Evolutionary conservation across 2,329 filamentous ascomycete species (phyloP).

Genomic region (Dactylellina sp.): DNA sequence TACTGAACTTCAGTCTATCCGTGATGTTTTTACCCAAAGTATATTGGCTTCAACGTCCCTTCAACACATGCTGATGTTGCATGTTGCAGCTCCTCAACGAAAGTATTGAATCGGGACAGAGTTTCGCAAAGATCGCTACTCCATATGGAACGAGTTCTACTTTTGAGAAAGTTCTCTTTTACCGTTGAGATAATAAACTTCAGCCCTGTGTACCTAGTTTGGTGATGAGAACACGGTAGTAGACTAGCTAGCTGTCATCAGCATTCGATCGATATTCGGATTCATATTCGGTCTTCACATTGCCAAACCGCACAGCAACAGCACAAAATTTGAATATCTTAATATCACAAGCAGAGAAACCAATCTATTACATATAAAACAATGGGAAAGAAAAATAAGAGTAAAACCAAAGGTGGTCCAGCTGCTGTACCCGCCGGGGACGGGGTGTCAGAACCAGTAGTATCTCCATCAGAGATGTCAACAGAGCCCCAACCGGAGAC

Average conservation of each 20-base stretch:
- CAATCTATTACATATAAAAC: not conserved
- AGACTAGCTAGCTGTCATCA: not conserved
- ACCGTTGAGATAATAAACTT: slow-evolving; percentile 4
- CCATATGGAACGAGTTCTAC: not conserved
- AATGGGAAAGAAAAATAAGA: slow-evolving; percentile 37
- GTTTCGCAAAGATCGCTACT: not conserved
- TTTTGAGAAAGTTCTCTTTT: slow-evolving; percentile 18
- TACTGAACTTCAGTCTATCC: too few relatives aligned
- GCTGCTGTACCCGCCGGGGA: not conserved
- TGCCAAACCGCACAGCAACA: not conserved
- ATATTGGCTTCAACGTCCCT: not conserved
- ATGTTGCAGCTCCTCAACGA: slow-evolving; percentile 29
- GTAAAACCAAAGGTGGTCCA: slow-evolving; percentile 20
- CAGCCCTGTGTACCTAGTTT: slow-evolving; percentile 1
- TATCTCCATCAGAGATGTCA: slow-evolving; percentile 11
- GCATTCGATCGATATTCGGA: too few relatives aligned
- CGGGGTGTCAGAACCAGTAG: not conserved
- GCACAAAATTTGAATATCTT: not conserved
- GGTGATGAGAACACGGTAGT: slow-evolving; percentile 3
- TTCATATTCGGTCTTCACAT: not conserved
- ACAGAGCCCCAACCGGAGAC: slow-evolving; percentile 7
- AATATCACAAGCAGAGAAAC: too few relatives aligned
- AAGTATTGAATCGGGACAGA: not conserved
- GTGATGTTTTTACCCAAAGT: too few relatives aligned
- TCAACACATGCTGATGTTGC: slow-evolving; percentile 41